Base-by-base conservation (phyloP, 2,329 filamentous ascomycete species). In the Emergomyces orientalis region DNA sequence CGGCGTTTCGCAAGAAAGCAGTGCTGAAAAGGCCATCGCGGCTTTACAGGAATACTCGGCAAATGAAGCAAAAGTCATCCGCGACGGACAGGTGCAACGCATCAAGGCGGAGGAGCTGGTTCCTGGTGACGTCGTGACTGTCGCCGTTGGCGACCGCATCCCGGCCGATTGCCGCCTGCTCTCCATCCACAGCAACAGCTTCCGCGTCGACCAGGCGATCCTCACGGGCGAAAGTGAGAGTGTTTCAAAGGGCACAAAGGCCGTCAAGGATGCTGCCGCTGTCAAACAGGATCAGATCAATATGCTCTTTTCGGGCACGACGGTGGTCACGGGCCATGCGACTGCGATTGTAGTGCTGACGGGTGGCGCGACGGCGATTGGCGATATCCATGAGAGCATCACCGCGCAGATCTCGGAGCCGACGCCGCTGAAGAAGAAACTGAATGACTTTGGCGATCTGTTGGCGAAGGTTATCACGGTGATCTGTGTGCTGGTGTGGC, bases 341-440 rank as follows among this genome's bases (percentile, higher is more conserved):
- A 92, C 86, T 70, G 94, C 94, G 52, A 80, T 97, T 61, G 94
- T 99, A 32, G 92, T 91, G 66, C 78, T 96, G 72, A 99, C 94
- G 22, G 94, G 94, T 68, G 84, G 87, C 57, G 89, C 86, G 71
- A 99, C 94, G 32, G 94, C 94, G 45, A 99, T 99, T 77, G 94
- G 94, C 70, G 94, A 97, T 75, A 99, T 99, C 67, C 94, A 99
- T 74, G 94, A 97, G 78, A 97, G 92, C 80, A 99, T 99, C 73
- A 92, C 91, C 7, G 89, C 93, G 45, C 95, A 99, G 77, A 99
- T 99, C 71, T 97, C 93, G 27, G 92, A 96, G 74, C 94, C 94
- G 0, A 99, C 94, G 0, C 94, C 94, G 17, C 78, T 99, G 69
- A 99, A 99, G 82, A 91, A 99, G 82, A 99, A 99, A 81, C 84